phyloP scores from a whole-genome alignment of 2,329 filamentous ascomycete genomes.

The Penicillium sp. region DNA sequence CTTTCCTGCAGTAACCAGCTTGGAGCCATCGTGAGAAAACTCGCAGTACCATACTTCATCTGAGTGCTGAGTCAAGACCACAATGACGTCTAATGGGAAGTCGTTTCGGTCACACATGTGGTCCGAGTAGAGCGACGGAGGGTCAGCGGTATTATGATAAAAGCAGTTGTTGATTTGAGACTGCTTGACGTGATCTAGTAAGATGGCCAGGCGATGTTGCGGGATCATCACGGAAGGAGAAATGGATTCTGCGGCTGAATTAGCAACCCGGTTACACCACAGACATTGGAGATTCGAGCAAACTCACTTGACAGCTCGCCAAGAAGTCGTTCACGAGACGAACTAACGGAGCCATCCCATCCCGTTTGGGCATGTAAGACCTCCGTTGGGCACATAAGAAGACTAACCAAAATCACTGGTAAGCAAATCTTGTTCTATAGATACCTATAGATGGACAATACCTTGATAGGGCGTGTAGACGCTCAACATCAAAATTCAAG shows the following conservation, averaged over 20 bases:
- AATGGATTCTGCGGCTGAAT: slow-evolving; percentile 65
- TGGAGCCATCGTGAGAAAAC: slow-evolving; percentile 84
- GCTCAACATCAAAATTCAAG: slow-evolving; percentile 71
- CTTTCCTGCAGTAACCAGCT: slow-evolving; percentile 76
- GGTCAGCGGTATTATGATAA: slow-evolving; percentile 77
- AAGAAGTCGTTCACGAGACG: slow-evolving; percentile 71
- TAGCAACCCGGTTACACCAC: slow-evolving; percentile 21
- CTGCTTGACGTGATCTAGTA: slow-evolving; percentile 80
- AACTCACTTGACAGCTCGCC: slow-evolving; percentile 77
- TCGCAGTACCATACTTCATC: slow-evolving; percentile 90
- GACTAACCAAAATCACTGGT: slow-evolving; percentile 44
- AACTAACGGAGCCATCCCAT: slow-evolving; percentile 78
- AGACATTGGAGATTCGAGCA: neutral
- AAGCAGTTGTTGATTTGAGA: slow-evolving; percentile 78
- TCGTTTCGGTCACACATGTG: slow-evolving; percentile 76
- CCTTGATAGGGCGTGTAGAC: slow-evolving; percentile 79
- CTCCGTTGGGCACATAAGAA: slow-evolving; percentile 84
- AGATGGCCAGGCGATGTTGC: slow-evolving; percentile 76
- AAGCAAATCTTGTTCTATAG: neutral
- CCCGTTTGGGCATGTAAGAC: slow-evolving; percentile 72
- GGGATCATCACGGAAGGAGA: slow-evolving; percentile 97
- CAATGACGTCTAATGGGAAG: slow-evolving; percentile 70
- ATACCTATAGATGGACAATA: slow-evolving; percentile 29
- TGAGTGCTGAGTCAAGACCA: slow-evolving; percentile 68
- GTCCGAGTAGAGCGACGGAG: slow-evolving; percentile 84